A percentile compares a stretch with the other conserved stretches of the same genome.
Conservation (phyloP, 768 basidiomycete genomes). For the Galerina marginata region DNA sequence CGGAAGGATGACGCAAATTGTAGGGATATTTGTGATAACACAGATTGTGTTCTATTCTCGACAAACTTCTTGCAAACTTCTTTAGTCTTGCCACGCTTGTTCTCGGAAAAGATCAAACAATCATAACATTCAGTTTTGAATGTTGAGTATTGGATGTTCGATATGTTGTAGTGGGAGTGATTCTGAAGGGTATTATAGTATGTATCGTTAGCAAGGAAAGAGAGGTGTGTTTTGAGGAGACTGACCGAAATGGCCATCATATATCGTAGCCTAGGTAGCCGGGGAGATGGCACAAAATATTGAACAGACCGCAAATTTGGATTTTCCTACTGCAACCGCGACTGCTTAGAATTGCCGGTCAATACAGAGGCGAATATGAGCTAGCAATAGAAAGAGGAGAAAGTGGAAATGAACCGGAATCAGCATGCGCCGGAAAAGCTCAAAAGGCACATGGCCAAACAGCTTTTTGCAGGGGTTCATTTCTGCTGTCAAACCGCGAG, state of each 20-base stretch:
- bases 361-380: neutral
- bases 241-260: no score
- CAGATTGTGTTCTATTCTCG: neutral
- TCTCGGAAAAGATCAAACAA: neutral
- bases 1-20: neutral
- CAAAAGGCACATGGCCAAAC: constrained; percentile 8
- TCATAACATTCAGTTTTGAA: neutral
- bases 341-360: no score
- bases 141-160: neutral
- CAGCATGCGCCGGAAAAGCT: neutral
- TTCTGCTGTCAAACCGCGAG: constrained; percentile 10
- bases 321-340: no score
- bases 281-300: no score
- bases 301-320: no score
- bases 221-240: no score
- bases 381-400: neutral
- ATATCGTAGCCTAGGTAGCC: no score
- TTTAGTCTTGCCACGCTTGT: neutral
- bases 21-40: neutral
- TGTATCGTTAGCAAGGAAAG: no score
- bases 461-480: neutral
- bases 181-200: no score
- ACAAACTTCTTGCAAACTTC: neutral
- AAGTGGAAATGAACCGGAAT: neutral
- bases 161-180: no score